Conservation (phyloP, 2,329 filamentous ascomycete species). For the Sporothrix pallida region DNA sequence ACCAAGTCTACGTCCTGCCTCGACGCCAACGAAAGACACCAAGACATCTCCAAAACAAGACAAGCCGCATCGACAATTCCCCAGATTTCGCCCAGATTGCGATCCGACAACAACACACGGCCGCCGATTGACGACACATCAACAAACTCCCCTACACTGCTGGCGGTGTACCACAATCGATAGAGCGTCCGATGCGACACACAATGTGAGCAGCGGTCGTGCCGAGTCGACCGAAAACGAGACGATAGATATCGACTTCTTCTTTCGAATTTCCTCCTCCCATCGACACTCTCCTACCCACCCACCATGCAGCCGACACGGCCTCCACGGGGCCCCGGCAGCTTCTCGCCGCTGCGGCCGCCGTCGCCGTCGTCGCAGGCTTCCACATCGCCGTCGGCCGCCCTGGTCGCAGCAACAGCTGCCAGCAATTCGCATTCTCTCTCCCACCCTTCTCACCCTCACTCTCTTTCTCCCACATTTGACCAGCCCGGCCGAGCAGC, state of each 20-base stretch:
- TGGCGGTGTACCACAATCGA: slow-evolving; percentile 20
- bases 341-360: slow-evolving; percentile 60
- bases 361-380: slow-evolving; percentile 11
- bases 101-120: neutral
- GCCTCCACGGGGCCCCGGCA: slow-evolving; percentile 57
- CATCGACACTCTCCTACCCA: slow-evolving; percentile 37
- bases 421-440: slow-evolving; percentile 2
- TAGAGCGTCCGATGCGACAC: slow-evolving; percentile 23
- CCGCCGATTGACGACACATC: neutral
- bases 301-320: slow-evolving; percentile 57
- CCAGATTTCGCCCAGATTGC: neutral
- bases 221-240: slow-evolving; percentile 17
- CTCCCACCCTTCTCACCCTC: too few species aligned
- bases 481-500: slow-evolving; percentile 43
- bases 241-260: neutral
- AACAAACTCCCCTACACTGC: neutral
- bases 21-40: neutral
- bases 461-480: slow-evolving; percentile 33
- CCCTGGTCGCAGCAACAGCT: slow-evolving; percentile 38
- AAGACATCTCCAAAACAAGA: slow-evolving; percentile 23
- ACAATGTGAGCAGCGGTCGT: slow-evolving; percentile 52
- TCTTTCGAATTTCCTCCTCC: neutral
- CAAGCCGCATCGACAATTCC: slow-evolving; percentile 16
- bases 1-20: neutral
- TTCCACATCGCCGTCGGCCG: slow-evolving; percentile 9